A percentile compares a stretch with the other conserved stretches of the same genome.
These are phyloP conservation scores for Pythium periplocum DNA, from an alignment of 352 stramenopile species.

Conservation along the genomic window DNA sequence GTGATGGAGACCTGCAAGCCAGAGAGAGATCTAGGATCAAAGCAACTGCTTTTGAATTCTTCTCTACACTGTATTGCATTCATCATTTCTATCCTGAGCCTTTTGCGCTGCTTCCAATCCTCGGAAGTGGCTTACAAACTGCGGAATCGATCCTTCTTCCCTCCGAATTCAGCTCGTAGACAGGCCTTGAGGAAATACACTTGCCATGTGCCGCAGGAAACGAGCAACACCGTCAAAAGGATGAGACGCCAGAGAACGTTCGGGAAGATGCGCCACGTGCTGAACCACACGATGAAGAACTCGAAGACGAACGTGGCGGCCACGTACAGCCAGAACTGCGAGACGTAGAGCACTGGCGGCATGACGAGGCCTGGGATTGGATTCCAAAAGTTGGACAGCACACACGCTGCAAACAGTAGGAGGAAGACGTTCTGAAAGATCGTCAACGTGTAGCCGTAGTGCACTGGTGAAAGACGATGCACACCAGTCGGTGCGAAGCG, in stretches of 20 bases:
- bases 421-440: conserved; percentile 79
- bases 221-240: conserved; percentile 41
- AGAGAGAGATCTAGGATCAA: no score
- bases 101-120: no score
- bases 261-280: conserved; percentile 70
- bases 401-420: conserved; percentile 67
- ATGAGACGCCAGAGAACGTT: conserved; percentile 77
- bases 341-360: conserved; percentile 67
- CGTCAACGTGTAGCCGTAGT: conserved; percentile 71
- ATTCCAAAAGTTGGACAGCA: conserved; percentile 80
- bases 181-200: conserved; percentile 62
- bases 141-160: conserved; percentile 75
- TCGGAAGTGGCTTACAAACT: conserved; percentile 36
- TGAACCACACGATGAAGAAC: conserved; percentile 73
- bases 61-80: no score
- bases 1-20: no score
- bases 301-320: conserved; percentile 35
- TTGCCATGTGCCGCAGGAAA: conserved; percentile 58
- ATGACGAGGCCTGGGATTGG: conserved; percentile 44
- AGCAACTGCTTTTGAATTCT: no score
- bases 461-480: conserved; percentile 61
- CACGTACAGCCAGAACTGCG: conserved; percentile 67
- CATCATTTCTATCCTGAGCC: no score
- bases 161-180: conserved; percentile 65
- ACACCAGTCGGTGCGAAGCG: conserved; percentile 55